Conservation (phyloP, 2,329 filamentous ascomycete species). For the Cladophialophora yegresii region DNA sequence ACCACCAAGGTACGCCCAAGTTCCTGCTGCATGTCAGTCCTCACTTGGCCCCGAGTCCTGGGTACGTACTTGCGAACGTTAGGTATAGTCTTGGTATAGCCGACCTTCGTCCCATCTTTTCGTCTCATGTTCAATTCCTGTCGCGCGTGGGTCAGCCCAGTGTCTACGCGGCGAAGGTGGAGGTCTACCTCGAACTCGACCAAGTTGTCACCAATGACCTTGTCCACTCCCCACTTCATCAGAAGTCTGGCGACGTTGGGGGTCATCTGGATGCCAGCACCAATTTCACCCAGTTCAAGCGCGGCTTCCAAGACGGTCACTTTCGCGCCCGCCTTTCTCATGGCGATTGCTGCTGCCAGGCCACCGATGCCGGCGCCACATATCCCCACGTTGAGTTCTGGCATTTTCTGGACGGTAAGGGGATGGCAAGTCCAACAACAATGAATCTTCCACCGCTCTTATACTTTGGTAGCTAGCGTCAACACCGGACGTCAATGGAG, state of each 20-base stretch:
- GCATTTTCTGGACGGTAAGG: not conserved
- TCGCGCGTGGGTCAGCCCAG: not conserved
- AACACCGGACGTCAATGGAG: not conserved
- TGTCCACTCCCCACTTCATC: conserved; percentile 45
- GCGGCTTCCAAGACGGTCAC: conserved; percentile 33
- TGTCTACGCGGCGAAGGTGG: not conserved
- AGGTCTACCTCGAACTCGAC: conserved; percentile 41
- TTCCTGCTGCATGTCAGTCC: conserved; percentile 19
- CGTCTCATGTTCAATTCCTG: conserved; percentile 43
- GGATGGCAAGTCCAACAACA: not conserved
- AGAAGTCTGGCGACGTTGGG: conserved; percentile 41
- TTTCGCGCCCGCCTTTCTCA: conserved; percentile 43
- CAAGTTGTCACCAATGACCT: conserved; percentile 46
- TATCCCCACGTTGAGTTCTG: conserved; percentile 37
- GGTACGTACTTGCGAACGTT: conserved; percentile 20
- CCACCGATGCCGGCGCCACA: conserved; percentile 48
- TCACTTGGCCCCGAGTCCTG: not conserved
- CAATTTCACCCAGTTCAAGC: conserved; percentile 47
- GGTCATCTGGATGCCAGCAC: conserved; percentile 37
- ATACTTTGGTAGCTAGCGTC: not conserved
- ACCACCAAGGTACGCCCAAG: conserved; percentile 33
- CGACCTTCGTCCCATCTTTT: conserved; percentile 43
- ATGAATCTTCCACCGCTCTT: not conserved
- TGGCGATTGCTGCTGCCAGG: conserved; percentile 50
- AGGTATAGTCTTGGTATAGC: conserved; percentile 41